Conservation (phyloP, 345 rosid genomes). For the Dovyalis caffra region DNA sequence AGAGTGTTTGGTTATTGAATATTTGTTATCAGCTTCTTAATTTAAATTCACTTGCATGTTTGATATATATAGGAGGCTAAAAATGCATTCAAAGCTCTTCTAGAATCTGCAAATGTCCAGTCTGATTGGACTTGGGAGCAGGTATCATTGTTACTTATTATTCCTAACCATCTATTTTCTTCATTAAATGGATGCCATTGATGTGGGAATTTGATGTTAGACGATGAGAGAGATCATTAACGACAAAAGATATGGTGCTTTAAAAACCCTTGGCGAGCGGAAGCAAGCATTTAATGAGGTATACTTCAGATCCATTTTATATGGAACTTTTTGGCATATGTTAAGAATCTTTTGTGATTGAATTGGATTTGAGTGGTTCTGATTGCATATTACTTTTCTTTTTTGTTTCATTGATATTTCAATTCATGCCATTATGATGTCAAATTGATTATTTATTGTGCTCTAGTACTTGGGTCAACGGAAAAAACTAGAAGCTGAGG, state of each 20-base stretch:
- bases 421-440: constrained; percentile 7
- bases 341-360: neutral
- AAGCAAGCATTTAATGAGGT: constrained; percentile 99
- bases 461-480: constrained; percentile 93
- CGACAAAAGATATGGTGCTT: constrained; percentile 85
- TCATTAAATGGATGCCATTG: constrained; percentile 15
- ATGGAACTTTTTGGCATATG: neutral
- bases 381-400: constrained; percentile 8
- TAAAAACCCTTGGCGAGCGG: constrained; percentile 92
- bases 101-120: constrained; percentile 80
- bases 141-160: constrained; percentile 40
- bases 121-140: constrained; percentile 99
- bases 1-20: no score
- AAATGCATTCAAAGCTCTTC: constrained; percentile 92
- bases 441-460: neutral
- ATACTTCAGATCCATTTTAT: constrained; percentile 11
- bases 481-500: constrained; percentile 93
- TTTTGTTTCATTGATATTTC: neutral
- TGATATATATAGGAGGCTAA: constrained; percentile 71
- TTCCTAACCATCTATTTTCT: constrained; percentile 5
- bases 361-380: constrained; percentile 9
- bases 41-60: neutral
- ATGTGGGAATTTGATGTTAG: constrained; percentile 41
- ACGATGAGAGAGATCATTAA: constrained; percentile 80
- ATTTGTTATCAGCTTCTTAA: neutral